Conservation (phyloP, 345 rosid genomes). For the Melaleuca alternifolia region DNA sequence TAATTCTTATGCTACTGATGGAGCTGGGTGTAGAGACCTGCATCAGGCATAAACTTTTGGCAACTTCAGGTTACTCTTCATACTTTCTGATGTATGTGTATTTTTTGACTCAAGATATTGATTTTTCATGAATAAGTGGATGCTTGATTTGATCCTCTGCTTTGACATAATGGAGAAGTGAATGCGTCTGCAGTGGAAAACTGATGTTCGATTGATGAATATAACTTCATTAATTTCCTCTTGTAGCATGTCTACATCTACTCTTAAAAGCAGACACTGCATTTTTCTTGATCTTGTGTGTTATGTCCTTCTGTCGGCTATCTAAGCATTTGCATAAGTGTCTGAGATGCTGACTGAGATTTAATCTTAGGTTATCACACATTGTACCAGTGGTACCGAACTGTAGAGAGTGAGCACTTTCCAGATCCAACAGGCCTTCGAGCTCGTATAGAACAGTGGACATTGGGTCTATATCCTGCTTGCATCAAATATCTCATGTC, state of each 20-base stretch:
- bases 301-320: background rate
- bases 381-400: conserved; percentile 87
- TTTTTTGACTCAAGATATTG: background rate
- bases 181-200: background rate
- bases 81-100: background rate
- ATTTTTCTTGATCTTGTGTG: background rate
- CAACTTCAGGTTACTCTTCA: conserved; percentile 62
- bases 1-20: conserved; percentile 85
- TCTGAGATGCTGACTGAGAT: conserved; percentile 1
- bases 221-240: background rate
- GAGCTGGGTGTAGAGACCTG: conserved; percentile 93
- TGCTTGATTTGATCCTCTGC: background rate
- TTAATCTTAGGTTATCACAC: conserved; percentile 72
- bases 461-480: conserved; percentile 96
- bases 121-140: background rate
- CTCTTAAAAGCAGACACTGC: background rate
- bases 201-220: background rate
- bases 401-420: conserved; percentile 91
- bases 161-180: background rate
- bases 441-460: conserved; percentile 94
- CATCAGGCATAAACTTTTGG: conserved; percentile 79
- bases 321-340: background rate
- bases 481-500: conserved; percentile 99
- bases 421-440: conserved; percentile 99
- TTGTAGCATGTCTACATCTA: background rate